Evolutionary conservation across 257 asterid species (phyloP).

Genomic region (Leptodermis oblonga): DNA sequence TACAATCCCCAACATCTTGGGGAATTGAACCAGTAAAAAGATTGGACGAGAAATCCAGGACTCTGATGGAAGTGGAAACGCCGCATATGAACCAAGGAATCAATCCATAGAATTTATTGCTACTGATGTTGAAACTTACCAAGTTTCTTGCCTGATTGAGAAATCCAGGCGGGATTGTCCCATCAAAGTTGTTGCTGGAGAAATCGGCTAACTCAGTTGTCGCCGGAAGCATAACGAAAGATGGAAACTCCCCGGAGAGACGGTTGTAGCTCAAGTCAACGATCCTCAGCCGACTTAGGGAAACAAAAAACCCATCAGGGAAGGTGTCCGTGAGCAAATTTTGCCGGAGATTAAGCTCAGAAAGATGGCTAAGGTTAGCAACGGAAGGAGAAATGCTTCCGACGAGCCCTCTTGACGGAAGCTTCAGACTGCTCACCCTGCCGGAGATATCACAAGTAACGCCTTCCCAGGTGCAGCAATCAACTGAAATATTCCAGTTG

Average conservation of each 20-base stretch:
- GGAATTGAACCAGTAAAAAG: constrained; percentile 52
- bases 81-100: constrained; percentile 56
- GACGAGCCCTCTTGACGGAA: constrained; percentile 57
- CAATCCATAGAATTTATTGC: constrained; percentile 64
- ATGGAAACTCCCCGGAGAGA: constrained; percentile 37
- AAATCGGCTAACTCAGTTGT: constrained; percentile 12
- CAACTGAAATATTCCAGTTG: constrained; percentile 50
- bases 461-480: constrained; percentile 93
- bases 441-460: constrained; percentile 53
- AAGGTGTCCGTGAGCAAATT: constrained; percentile 61
- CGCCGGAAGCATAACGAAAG: constrained; percentile 36
- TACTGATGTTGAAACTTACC: constrained; percentile 59
- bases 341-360: constrained; percentile 48
- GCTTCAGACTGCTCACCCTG: constrained; percentile 49
- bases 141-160: constrained; percentile 41
- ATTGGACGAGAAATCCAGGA: constrained; percentile 68
- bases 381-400: constrained; percentile 48
- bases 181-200: constrained; percentile 48
- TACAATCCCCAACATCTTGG: constrained; percentile 52
- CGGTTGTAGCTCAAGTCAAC: constrained; percentile 76
- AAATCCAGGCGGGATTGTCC: constrained; percentile 40
- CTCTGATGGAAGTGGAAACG: constrained; percentile 36
- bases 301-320: constrained; percentile 49
- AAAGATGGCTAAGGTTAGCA: constrained; percentile 57
- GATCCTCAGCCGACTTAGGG: constrained; percentile 31